Evolutionary conservation across 176 grass and related monocot genomes (phyloP), one percentile per base, ranked within the genome.

Genomic region (Alopecurus myosuroides): DNA sequence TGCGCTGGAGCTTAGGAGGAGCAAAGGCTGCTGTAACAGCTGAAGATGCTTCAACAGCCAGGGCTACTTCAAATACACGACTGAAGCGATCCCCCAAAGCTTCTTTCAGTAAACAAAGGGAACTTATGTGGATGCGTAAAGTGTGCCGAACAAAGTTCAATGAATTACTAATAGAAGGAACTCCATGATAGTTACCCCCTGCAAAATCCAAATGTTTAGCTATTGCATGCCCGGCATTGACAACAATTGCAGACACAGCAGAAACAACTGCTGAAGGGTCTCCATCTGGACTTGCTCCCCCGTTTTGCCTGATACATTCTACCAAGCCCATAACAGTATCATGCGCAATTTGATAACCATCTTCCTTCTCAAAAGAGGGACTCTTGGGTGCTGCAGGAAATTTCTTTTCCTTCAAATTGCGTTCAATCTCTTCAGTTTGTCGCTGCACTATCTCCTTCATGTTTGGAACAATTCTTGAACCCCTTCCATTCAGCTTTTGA

Each of bases 361-460:
- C 97, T 84, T 97, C 91, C 88, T 94, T 99, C 40, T 96, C 94
- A 41, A 83, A 81, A 78, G 78, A 79, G 40, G 46, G 74, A 74
- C 74, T 93, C 79, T 88, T 94, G 28, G 89, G 81, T 65, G 88
- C 58, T 86, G 89, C n/a, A 73, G 75, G 68, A 70, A 76, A 81
- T 91, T 89, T 99, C 97, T 89, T 99, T 88, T 87, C 97, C 92
- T 86, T 92, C 58, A 86, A 91, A 88, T 61, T 88, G 74, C 61
- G 76, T 82, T 49, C 86, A 90, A 77, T 77, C 36, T 94, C 94
- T 18, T 97, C 94, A 31, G 84, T 86, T 86, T 90, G 90, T 33
- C 92, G 86, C 70, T 99, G 94, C n/a, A 99, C 86, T 84, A 99
- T 86, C 53, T 99, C 97, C 42, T 94, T 96, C 97, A 99, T 94